Conservation (phyloP, 2,329 filamentous ascomycete genomes). For the Leptographium flavum region DNA sequence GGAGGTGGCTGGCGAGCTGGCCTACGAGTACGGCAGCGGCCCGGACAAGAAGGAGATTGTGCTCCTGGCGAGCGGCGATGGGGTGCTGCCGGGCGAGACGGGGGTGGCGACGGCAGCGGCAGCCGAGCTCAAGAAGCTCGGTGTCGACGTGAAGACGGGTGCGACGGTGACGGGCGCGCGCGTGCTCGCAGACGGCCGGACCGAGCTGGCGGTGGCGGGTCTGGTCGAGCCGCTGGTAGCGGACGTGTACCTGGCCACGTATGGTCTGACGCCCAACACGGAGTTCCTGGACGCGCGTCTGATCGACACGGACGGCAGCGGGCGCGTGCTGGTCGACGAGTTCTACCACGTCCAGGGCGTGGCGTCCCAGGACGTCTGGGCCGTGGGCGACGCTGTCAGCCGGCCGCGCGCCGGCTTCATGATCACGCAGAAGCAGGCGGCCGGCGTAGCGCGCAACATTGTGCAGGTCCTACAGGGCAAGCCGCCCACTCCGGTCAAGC, state of each 20-base stretch:
- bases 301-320: conserved; percentile 27
- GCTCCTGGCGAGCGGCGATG: conserved; percentile 27
- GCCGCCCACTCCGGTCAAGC: conserved; percentile 28
- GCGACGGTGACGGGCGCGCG: conserved; percentile 24
- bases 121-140: conserved; percentile 36
- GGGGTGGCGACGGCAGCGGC: conserved; percentile 25
- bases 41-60: conserved; percentile 26
- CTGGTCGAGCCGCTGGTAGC: conserved; percentile 32
- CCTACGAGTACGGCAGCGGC: conserved; percentile 26
- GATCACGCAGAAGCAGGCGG: conserved; percentile 35
- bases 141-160: conserved; percentile 31
- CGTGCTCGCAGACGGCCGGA: conserved; percentile 27
- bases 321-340: conserved; percentile 35
- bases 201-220: conserved; percentile 30
- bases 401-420: conserved; percentile 31
- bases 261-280: conserved; percentile 40
- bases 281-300: conserved; percentile 32
- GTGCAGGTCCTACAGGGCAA: conserved; percentile 31
- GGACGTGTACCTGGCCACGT: conserved; percentile 36
- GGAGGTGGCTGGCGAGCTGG: conserved; percentile 40
- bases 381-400: conserved; percentile 37
- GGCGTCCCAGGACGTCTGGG: conserved; percentile 29
- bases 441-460: conserved; percentile 38
- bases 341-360: conserved; percentile 30
- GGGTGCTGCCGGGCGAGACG: conserved; percentile 29